Percentiles rank a stretch among this genome's conserved stretches.
These are phyloP conservation scores for Lasiodiplodia theobromae DNA, from an alignment of 2,329 filamentous ascomycete genomes.

Conservation along the genomic window DNA sequence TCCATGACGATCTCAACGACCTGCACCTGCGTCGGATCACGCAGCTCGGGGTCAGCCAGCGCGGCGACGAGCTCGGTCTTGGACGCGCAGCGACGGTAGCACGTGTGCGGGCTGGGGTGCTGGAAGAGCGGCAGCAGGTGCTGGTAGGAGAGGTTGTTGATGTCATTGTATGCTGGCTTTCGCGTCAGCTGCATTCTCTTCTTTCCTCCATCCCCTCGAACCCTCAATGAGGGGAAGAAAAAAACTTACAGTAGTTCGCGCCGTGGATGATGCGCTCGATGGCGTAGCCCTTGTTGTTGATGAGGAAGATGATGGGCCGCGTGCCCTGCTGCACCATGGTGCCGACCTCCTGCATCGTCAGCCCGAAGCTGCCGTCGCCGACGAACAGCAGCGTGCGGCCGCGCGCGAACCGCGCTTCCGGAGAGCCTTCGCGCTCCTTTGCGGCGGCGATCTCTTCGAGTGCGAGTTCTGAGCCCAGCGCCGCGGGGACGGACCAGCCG, in stretches of 20 bases:
- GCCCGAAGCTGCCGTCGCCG: conserved; percentile 49
- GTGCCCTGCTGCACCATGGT: conserved; percentile 46
- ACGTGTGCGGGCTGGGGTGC: conserved; percentile 40
- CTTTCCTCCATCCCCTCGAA: no score
- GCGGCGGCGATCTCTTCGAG: conserved; percentile 49
- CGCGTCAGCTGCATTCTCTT: not conserved
- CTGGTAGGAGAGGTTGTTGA: conserved; percentile 48
- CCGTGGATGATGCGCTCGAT: conserved; percentile 53
- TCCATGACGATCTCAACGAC: conserved; percentile 53
- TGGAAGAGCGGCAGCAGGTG: conserved; percentile 51
- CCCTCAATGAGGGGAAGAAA: not conserved
- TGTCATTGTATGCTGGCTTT: conserved; percentile 47
- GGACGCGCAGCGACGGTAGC: conserved; percentile 47
- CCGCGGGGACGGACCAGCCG: conserved; percentile 52
- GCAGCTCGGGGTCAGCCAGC: conserved; percentile 39
- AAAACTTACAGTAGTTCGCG: conserved; percentile 41
- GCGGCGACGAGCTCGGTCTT: conserved; percentile 49
- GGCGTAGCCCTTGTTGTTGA: conserved; percentile 51
- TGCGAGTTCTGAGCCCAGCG: conserved; percentile 56
- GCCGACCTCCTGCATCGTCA: conserved; percentile 48
- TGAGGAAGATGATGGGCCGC: conserved; percentile 43
- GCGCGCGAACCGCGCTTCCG: conserved; percentile 11
- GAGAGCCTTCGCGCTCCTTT: not conserved
- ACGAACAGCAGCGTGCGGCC: conserved; percentile 58
- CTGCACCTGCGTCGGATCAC: conserved; percentile 43